These are phyloP conservation scores for Lactifluus echinatus DNA, from an alignment of 768 basidiomycete species.

Conservation along the genomic window DNA sequence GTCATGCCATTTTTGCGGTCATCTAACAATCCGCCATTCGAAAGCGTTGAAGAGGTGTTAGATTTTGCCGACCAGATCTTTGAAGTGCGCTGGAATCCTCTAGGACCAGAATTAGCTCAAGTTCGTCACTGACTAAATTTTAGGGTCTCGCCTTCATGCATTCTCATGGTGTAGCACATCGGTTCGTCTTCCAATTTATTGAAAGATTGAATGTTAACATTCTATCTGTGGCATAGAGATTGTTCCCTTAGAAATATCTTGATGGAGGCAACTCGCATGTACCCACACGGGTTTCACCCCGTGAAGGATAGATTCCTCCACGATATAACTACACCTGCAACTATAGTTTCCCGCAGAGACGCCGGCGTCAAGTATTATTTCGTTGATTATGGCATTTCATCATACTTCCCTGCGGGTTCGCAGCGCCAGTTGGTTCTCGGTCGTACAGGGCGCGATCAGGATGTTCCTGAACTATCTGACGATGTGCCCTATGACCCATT, in stretches of 20 bases:
- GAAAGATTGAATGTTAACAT: background rate
- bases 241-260: background rate
- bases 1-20: slow-evolving; percentile 17
- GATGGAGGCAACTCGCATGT: slow-evolving; percentile 15
- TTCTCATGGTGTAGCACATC: slow-evolving; percentile 13
- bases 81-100: background rate
- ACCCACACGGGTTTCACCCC: slow-evolving; percentile 13
- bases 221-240: background rate
- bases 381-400: slow-evolving; percentile 13
- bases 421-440: background rate
- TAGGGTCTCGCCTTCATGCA: slow-evolving; percentile 20
- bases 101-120: too few relatives aligned
- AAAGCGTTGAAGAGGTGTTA: background rate
- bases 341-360: background rate
- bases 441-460: background rate
- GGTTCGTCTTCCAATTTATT: background rate
- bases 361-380: slow-evolving; percentile 13
- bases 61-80: slow-evolving; percentile 16
- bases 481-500: slow-evolving; percentile 17
- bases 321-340: background rate
- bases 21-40: background rate
- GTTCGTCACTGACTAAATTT: background rate
- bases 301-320: background rate
- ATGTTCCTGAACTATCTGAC: slow-evolving; percentile 15
- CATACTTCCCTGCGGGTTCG: background rate